Evolutionary conservation across 306 rosid genomes (phyloP).

Genomic region (Boehmeria nivea): DNA sequence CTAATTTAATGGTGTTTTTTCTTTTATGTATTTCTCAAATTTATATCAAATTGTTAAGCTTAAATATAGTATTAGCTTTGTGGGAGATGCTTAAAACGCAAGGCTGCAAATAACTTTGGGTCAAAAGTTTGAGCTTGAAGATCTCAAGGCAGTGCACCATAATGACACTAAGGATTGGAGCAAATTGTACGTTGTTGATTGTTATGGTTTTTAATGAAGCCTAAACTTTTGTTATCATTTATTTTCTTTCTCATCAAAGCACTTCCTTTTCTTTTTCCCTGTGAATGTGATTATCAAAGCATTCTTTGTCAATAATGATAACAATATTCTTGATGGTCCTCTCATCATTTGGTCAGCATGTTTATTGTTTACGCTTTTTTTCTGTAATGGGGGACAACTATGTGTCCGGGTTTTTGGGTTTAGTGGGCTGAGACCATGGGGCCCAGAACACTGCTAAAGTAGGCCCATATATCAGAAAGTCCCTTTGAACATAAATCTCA

Average conservation of each 20-base stretch:
- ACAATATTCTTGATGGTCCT: neutral
- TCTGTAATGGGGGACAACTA: neutral
- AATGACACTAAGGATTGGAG: neutral
- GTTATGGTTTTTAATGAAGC: too few relatives aligned
- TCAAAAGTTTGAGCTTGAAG: constrained; percentile 6
- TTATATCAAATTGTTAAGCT: too few relatives aligned
- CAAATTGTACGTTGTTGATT: too few relatives aligned
- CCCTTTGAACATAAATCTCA: too few relatives aligned
- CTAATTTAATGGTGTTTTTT: too few relatives aligned
- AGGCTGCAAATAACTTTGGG: neutral
- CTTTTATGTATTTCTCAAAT: too few relatives aligned
- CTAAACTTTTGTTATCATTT: too few relatives aligned
- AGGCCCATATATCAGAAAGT: constrained; percentile 1
- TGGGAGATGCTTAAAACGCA: neutral
- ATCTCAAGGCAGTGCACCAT: neutral
- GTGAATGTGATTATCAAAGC: constrained; percentile 2
- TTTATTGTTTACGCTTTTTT: too few relatives aligned
- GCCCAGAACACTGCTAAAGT: neutral
- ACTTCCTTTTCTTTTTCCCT: too few relatives aligned
- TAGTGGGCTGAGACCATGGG: constrained; percentile 1
- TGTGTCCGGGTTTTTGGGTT: neutral
- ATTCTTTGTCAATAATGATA: neutral
- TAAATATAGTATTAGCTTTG: neutral
- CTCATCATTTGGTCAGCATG: neutral
- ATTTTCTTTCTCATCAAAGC: too few relatives aligned